Percentiles rank a stretch among this genome's conserved stretches.
Conservation (phyloP, 1,139 yeast species). For the Blastobotrys arbuscula region DNA sequence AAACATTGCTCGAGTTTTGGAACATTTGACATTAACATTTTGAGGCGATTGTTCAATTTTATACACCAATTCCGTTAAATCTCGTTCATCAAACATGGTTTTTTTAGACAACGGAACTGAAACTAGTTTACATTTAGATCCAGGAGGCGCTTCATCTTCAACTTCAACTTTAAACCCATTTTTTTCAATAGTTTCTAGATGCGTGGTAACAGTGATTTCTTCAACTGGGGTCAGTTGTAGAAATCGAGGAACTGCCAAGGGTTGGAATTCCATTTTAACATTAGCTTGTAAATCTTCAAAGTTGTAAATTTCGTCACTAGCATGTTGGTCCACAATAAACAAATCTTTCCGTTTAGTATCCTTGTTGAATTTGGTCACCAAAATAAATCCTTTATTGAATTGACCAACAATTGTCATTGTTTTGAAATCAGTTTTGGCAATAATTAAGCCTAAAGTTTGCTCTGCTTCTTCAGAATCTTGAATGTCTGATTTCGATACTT, state of each 20-base stretch:
- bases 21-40: constrained; percentile 47
- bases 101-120: constrained; percentile 73
- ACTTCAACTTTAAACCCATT: constrained; percentile 71
- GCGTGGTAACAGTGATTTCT: constrained; percentile 61
- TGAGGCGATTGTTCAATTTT: constrained; percentile 43
- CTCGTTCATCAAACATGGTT: constrained; percentile 55
- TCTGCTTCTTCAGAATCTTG: constrained; percentile 48
- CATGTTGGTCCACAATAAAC: constrained; percentile 93
- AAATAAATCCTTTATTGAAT: constrained; percentile 83
- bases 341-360: constrained; percentile 44
- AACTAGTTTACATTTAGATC: constrained; percentile 48
- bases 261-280: constrained; percentile 60
- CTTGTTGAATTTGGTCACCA: constrained; percentile 49
- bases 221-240: constrained; percentile 73
- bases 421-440: constrained; percentile 37
- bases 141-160: constrained; percentile 48
- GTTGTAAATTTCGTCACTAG: constrained; percentile 90
- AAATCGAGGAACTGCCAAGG: constrained; percentile 58
- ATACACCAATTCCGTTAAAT: constrained; percentile 71
- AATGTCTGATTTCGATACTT: constrained; percentile 7
- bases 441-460: constrained; percentile 26
- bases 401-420: constrained; percentile 83
- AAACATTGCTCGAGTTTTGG: constrained; percentile 73
- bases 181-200: constrained; percentile 48
- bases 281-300: constrained; percentile 63